Percentiles rank a stretch among this genome's conserved stretches.
Conservation (phyloP, 2,329 filamentous ascomycete genomes). For the Stagonosporopsis chrysanthemi region DNA sequence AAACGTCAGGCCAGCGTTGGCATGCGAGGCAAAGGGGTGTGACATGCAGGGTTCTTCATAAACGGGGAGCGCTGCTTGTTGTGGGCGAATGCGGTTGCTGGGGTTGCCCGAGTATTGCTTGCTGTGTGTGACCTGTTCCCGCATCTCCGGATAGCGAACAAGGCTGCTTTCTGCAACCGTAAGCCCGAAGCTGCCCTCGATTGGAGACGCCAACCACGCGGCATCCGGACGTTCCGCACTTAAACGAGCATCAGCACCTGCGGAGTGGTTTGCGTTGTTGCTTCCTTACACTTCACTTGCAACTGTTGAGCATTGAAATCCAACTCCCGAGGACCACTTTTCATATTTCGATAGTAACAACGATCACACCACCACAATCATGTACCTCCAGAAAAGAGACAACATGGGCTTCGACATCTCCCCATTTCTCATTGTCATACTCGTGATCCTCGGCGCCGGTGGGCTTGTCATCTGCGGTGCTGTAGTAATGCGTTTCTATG, state of each 20-base stretch:
- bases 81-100: not conserved
- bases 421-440: slow-evolving; percentile 38
- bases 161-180: slow-evolving; percentile 4
- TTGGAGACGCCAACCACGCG: not conserved
- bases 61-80: not conserved
- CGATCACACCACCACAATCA: slow-evolving; percentile 9
- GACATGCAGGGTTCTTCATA: not conserved
- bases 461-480: slow-evolving; percentile 30
- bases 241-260: slow-evolving; percentile 7
- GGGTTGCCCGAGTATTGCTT: slow-evolving; percentile 1
- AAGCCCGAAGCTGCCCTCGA: slow-evolving; percentile 14
- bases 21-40: slow-evolving; percentile 4
- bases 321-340: not conserved
- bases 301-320: not conserved
- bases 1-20: slow-evolving; percentile 5
- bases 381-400: slow-evolving; percentile 32
- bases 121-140: slow-evolving; percentile 3
- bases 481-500: slow-evolving; percentile 32
- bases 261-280: not conserved
- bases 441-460: slow-evolving; percentile 39
- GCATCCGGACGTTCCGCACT: slow-evolving; percentile 15
- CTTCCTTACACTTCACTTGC: slow-evolving; percentile 5
- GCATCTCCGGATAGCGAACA: not conserved
- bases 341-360: not conserved
- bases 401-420: slow-evolving; percentile 39